A percentile compares a stretch with the other conserved stretches of the same genome.
Conservation (phyloP, 192 early-diverging fungal species). For the Spinellus fusiger region DNA sequence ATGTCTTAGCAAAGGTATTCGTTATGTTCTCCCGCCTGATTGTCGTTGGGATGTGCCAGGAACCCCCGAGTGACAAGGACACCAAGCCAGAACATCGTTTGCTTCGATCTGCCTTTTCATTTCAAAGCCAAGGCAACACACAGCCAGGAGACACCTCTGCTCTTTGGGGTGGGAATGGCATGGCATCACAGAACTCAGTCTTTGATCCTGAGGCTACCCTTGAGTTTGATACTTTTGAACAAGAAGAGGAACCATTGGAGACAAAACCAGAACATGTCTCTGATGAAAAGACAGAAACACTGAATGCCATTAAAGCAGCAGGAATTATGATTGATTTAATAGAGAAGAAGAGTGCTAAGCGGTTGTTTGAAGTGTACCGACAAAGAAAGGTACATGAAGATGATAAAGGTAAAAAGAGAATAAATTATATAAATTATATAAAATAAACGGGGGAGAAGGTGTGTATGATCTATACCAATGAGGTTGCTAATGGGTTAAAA, state of each 20-base stretch:
- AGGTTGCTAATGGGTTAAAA: background rate
- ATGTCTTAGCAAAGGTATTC: background rate
- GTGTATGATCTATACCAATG: background rate
- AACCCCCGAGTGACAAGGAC: background rate
- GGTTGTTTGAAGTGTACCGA: constrained; percentile 19
- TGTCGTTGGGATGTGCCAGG: constrained; percentile 6
- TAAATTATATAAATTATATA: background rate
- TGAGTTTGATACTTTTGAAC: constrained; percentile 17
- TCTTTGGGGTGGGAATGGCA: background rate
- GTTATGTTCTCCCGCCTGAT: constrained; percentile 7
- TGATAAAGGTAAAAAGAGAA: background rate
- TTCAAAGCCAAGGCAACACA: background rate
- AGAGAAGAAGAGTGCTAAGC: constrained; percentile 20
- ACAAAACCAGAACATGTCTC: background rate
- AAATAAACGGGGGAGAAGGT: background rate
- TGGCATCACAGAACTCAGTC: constrained; percentile 7
- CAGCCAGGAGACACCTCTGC: background rate
- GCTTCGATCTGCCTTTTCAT: constrained; percentile 1
- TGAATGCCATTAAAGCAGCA: constrained; percentile 13
- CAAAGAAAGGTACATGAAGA: constrained; percentile 3
- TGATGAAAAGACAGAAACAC: background rate
- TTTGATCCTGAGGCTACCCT: constrained; percentile 22
- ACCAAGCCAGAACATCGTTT: background rate
- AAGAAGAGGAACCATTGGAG: background rate
- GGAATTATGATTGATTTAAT: constrained; percentile 17